Conservation (phyloP, 1,139 yeast species). For the Hanseniaspora uvarum region DNA sequence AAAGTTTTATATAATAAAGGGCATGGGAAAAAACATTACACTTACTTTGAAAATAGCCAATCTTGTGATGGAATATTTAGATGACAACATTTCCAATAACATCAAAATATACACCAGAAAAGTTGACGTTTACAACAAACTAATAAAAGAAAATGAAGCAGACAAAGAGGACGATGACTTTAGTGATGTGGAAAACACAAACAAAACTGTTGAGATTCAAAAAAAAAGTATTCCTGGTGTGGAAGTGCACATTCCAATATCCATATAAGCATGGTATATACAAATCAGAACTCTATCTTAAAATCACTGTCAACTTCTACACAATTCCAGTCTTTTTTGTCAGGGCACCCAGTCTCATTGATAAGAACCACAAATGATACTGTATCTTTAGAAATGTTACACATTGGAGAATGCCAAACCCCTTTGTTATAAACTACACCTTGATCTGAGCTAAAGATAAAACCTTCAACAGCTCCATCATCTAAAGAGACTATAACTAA, state of each 20-base stretch:
- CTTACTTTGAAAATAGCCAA: conserved; percentile 11
- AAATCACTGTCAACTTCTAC: conserved; percentile 40
- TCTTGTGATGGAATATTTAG: conserved; percentile 5
- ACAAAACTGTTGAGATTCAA: conserved; percentile 31
- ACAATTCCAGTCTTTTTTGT: conserved; percentile 68
- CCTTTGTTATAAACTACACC: conserved; percentile 80
- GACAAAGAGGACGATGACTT: conserved; percentile 27
- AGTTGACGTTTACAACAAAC: conserved; percentile 12
- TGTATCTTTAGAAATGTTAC: conserved; percentile 42
- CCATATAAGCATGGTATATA: not conserved
- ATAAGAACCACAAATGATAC: conserved; percentile 78
- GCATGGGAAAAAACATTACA: conserved; percentile 13
- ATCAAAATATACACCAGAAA: conserved; percentile 10
- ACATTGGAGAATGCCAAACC: conserved; percentile 89
- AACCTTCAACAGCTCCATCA: conserved; percentile 50
- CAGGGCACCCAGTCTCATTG: conserved; percentile 51
- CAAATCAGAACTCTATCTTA: not conserved
- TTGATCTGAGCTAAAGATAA: conserved; percentile 69
- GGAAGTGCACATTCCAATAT: conserved; percentile 42
- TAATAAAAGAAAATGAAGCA: conserved; percentile 1
- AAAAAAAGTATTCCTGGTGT: conserved; percentile 51
- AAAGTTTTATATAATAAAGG: conserved; percentile 9
- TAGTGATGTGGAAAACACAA: conserved; percentile 20
- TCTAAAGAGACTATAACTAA: conserved; percentile 70
- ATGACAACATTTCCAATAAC: not conserved